These are phyloP conservation scores for Hypoxylon crocopeplum DNA, from an alignment of 495 filamentous ascomycete species.

Conservation along the genomic window DNA sequence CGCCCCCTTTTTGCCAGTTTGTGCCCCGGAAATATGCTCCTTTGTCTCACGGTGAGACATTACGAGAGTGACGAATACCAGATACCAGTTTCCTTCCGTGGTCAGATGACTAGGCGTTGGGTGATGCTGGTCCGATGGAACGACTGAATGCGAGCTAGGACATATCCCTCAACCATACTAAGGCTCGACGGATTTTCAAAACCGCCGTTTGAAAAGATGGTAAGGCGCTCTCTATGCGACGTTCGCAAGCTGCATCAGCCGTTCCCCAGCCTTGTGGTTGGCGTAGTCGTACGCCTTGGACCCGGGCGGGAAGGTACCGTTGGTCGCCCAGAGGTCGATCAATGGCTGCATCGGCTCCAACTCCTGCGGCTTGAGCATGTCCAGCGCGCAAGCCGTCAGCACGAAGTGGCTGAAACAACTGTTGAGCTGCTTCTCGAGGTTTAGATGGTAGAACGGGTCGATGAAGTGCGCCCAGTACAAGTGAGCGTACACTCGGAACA, in stretches of 20 bases:
- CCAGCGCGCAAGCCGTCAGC: constrained; percentile 83
- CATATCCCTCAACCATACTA: too few relatives aligned
- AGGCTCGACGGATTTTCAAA: too few relatives aligned
- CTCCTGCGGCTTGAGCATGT: constrained; percentile 81
- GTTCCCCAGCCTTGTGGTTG: constrained; percentile 55
- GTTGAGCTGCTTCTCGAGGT: constrained; percentile 85
- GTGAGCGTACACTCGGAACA: constrained; percentile 96
- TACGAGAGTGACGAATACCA: neutral
- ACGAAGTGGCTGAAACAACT: constrained; percentile 95
- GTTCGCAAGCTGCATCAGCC: constrained; percentile 50
- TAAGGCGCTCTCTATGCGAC: too few relatives aligned
- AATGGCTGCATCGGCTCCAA: constrained; percentile 93
- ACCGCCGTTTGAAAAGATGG: too few relatives aligned
- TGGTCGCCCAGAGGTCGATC: constrained; percentile 86
- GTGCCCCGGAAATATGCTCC: neutral
- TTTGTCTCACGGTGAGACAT: neutral
- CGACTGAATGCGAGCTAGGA: too few relatives aligned
- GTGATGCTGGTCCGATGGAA: too few relatives aligned
- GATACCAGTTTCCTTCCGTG: neutral
- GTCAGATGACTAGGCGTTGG: too few relatives aligned
- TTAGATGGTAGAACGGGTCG: constrained; percentile 83
- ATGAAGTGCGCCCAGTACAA: constrained; percentile 85
- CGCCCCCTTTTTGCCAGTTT: neutral
- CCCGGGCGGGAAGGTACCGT: constrained; percentile 80
- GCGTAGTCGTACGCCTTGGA: constrained; percentile 64